Percentiles rank a stretch among this genome's conserved stretches.
Evolutionary conservation across 352 stramenopile species (phyloP).

Genomic region (Peronosclerospora sorghi): DNA sequence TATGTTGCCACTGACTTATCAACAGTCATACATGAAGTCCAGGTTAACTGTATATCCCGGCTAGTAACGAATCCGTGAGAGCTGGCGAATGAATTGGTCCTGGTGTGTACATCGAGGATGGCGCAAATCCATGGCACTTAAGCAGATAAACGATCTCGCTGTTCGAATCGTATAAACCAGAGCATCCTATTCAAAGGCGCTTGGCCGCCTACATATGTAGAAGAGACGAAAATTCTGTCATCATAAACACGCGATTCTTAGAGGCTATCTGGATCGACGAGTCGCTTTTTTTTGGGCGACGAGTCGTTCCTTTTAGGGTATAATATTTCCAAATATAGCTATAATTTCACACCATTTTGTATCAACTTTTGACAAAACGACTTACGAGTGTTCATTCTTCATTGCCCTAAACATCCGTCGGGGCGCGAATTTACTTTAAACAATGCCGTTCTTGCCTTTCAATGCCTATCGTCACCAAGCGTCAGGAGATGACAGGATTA

Average conservation of each 20-base stretch:
- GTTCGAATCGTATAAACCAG: constrained; percentile 64
- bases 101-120: constrained; percentile 57
- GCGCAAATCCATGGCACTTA: constrained; percentile 81
- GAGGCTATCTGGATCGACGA: no score
- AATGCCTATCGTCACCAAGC: constrained; percentile 14
- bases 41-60: constrained; percentile 39
- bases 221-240: constrained; percentile 3
- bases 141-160: constrained; percentile 39
- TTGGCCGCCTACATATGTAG: neutral
- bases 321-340: no score
- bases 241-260: constrained; percentile 11
- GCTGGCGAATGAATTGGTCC: constrained; percentile 55
- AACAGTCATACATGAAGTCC: constrained; percentile 46
- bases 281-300: no score
- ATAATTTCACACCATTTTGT: no score
- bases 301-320: no score
- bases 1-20: constrained; percentile 73
- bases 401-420: constrained; percentile 3
- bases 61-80: constrained; percentile 49
- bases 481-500: constrained; percentile 4
- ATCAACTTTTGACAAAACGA: no score
- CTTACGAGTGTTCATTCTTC: no score
- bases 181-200: constrained; percentile 54
- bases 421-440: constrained; percentile 17
- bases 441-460: constrained; percentile 22